These are phyloP conservation scores for Nicotiana undulata DNA, from an alignment of 257 asterid species.

Conservation along the genomic window DNA sequence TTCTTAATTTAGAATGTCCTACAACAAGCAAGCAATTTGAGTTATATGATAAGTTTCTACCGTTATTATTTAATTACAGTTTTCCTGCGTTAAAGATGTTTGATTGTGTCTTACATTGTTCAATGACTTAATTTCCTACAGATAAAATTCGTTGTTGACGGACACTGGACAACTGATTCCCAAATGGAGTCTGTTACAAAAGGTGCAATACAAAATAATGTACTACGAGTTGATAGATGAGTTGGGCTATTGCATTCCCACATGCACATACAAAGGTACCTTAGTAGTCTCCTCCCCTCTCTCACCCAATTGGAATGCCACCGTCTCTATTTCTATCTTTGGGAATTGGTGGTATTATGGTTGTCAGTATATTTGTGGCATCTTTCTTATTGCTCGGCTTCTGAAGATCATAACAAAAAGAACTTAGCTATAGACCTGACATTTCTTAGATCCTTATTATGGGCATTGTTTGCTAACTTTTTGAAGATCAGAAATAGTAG, in stretches of 20 bases:
- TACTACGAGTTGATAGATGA: conserved; percentile 73
- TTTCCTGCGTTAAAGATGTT: background rate
- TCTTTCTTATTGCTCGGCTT: background rate
- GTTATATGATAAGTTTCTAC: background rate
- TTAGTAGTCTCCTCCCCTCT: background rate
- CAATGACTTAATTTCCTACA: conserved; percentile 17
- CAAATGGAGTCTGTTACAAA: conserved; percentile 45
- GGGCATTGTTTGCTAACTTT: background rate
- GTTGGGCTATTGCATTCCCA: background rate
- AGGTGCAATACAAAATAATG: conserved; percentile 57
- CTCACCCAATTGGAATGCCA: background rate
- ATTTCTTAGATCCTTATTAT: background rate
- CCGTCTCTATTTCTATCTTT: background rate
- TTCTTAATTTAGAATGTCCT: background rate
- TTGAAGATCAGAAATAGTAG: background rate
- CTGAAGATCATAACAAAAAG: background rate
- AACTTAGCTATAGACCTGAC: background rate
- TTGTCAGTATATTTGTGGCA: background rate
- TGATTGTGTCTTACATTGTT: background rate
- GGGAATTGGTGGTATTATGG: background rate
- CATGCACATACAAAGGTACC: background rate
- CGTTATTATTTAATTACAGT: background rate
- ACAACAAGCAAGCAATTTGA: background rate
- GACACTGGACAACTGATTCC: conserved; percentile 70
- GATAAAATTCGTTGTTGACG: conserved; percentile 83